These are phyloP conservation scores for Septoria linicola DNA, from an alignment of 2,329 filamentous ascomycete species.

Conservation along the genomic window DNA sequence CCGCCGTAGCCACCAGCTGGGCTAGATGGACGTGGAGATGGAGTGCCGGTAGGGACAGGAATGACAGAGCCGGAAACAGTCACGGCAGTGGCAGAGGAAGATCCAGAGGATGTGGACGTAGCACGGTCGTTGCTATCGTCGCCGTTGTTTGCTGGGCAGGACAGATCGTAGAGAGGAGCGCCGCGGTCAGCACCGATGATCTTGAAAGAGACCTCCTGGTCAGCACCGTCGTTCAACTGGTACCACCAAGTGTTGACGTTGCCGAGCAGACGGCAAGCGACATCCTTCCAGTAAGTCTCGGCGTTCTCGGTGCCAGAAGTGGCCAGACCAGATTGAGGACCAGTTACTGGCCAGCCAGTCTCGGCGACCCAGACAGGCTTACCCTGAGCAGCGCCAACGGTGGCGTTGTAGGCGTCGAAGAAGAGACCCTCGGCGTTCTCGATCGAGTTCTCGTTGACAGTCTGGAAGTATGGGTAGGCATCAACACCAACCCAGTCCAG, in stretches of 20 bases:
- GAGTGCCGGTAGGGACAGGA: slow-evolving; percentile 1
- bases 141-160: slow-evolving; percentile 48
- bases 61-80: background rate
- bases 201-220: slow-evolving; percentile 38
- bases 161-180: slow-evolving; percentile 24
- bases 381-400: slow-evolving; percentile 58
- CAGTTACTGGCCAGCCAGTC: slow-evolving; percentile 79
- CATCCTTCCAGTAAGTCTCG: slow-evolving; percentile 72
- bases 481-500: slow-evolving; percentile 80
- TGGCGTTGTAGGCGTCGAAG: slow-evolving; percentile 61
- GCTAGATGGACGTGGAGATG: slow-evolving; percentile 7
- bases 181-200: slow-evolving; percentile 40
- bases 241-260: slow-evolving; percentile 66
- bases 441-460: slow-evolving; percentile 65
- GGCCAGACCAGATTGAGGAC: slow-evolving; percentile 60
- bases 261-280: slow-evolving; percentile 69
- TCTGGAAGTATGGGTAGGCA: slow-evolving; percentile 80
- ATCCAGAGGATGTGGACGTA: background rate
- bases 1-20: background rate
- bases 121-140: slow-evolving; percentile 1
- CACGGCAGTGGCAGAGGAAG: background rate
- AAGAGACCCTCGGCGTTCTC: slow-evolving; percentile 66
- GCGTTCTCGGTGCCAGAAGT: slow-evolving; percentile 66
- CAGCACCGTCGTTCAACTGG: slow-evolving; percentile 54
- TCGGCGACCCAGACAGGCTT: slow-evolving; percentile 85